Conservation (phyloP, 306 rosid species). For the Quercus variabilis region DNA sequence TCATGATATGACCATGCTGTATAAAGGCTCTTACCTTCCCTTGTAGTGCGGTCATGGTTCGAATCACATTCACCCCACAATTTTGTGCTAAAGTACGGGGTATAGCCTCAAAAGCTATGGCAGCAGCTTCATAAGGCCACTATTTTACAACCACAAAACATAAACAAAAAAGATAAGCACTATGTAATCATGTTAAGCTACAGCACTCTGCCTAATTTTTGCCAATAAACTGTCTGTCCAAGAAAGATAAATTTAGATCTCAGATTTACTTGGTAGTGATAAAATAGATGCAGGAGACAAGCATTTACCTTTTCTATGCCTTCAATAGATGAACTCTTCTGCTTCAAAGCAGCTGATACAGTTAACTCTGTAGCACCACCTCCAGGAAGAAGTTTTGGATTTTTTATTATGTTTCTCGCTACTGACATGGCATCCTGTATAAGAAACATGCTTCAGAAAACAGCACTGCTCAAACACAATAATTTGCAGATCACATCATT, state of each 20-base stretch:
- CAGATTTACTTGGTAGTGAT: not conserved
- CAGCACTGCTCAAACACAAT: constrained; percentile 3
- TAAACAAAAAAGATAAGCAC: constrained; percentile 16
- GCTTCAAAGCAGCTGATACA: constrained; percentile 89
- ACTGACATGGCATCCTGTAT: constrained; percentile 92
- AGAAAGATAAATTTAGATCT: not conserved
- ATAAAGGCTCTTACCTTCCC: constrained; percentile 63
- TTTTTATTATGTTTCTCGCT: constrained; percentile 83
- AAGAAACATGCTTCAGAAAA: constrained; percentile 27
- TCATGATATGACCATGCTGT: not conserved
- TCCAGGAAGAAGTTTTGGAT: constrained; percentile 92
- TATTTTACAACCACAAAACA: constrained; percentile 31
- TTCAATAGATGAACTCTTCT: constrained; percentile 91
- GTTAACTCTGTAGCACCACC: constrained; percentile 98
- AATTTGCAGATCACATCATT: not conserved
- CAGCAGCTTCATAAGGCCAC: constrained; percentile 99
- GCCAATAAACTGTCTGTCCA: not conserved
- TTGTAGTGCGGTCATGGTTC: constrained; percentile 95
- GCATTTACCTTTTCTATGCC: constrained; percentile 86
- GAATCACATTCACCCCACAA: constrained; percentile 94
- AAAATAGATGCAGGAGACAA: not conserved
- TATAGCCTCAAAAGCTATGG: constrained; percentile 93
- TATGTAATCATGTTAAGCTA: not conserved
- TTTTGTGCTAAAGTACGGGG: constrained; percentile 97
- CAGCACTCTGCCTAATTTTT: not conserved